Evolutionary conservation across 164 flowering plant species (phyloP).

Genomic region (Aristolochia californica): DNA sequence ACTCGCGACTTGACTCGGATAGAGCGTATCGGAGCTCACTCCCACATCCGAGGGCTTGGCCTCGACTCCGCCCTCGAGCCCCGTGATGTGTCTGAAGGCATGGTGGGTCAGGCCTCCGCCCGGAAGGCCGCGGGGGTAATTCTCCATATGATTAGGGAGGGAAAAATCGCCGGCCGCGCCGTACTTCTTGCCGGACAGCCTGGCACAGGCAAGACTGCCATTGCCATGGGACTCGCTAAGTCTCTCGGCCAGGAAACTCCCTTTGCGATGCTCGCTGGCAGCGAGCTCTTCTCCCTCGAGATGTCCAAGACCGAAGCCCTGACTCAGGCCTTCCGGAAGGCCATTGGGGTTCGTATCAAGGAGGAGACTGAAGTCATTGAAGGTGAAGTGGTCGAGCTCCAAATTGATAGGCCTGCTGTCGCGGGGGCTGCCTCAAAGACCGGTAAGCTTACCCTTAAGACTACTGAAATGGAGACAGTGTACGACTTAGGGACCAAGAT

Average conservation of each 20-base stretch:
- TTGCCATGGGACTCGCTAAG: constrained; percentile 95
- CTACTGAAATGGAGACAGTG: constrained; percentile 96
- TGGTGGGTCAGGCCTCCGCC: constrained; percentile 82
- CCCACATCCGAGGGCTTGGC: constrained; percentile 96
- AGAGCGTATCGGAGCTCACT: constrained; percentile 94
- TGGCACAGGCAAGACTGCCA: constrained; percentile 91
- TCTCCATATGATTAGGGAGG: constrained; percentile 80
- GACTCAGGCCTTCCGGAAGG: constrained; percentile 68
- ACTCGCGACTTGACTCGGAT: constrained; percentile 77
- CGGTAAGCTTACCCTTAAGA: constrained; percentile 82
- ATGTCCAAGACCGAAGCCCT: constrained; percentile 91
- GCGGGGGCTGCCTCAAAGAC: constrained; percentile 78
- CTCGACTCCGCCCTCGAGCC: constrained; percentile 81
- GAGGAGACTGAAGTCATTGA: constrained; percentile 90
- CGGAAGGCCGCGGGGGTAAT: constrained; percentile 93
- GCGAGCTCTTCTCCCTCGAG: constrained; percentile 85
- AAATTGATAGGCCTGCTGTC: constrained; percentile 72
- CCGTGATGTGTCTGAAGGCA: constrained; percentile 71
- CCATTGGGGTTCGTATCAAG: constrained; percentile 88
- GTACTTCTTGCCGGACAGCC: constrained; percentile 91
- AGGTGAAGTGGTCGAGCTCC: constrained; percentile 86
- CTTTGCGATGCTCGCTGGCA: constrained; percentile 80
- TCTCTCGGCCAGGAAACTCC: constrained; percentile 84
- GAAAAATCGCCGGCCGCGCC: constrained; percentile 86
- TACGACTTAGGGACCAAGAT: constrained; percentile 90